These are phyloP conservation scores for Puccinia coronata DNA, from an alignment of 1,284 basidiomycete genomes.

Conservation along the genomic window DNA sequence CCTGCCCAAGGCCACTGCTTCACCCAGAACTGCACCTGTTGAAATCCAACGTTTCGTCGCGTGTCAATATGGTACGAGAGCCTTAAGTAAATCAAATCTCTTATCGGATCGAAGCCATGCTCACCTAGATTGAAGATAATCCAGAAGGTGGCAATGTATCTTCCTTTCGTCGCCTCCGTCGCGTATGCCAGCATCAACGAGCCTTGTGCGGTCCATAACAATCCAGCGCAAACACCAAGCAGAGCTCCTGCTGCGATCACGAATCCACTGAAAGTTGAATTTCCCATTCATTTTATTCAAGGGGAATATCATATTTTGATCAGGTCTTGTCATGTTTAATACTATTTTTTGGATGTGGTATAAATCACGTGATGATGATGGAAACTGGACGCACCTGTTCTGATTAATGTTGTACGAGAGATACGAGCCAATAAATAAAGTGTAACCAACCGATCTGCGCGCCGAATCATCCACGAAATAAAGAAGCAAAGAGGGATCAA, in stretches of 20 bases:
- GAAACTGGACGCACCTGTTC: slow-evolving; percentile 52
- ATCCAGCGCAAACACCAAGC: slow-evolving; percentile 77
- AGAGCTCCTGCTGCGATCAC: slow-evolving; percentile 73
- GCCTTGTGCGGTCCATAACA: slow-evolving; percentile 70
- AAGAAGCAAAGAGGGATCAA: background rate
- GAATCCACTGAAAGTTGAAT: slow-evolving; percentile 55
- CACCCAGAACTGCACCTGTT: slow-evolving; percentile 48
- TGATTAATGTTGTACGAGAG: slow-evolving; percentile 61
- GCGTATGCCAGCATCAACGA: slow-evolving; percentile 80
- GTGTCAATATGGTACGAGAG: background rate
- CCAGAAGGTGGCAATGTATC: slow-evolving; percentile 75
- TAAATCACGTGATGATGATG: background rate
- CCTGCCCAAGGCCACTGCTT: slow-evolving; percentile 41
- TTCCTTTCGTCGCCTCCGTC: slow-evolving; percentile 70
- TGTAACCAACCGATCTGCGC: slow-evolving; percentile 53
- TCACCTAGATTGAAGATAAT: slow-evolving; percentile 59
- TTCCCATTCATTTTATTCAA: slow-evolving; percentile 23
- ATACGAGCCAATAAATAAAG: slow-evolving; percentile 71
- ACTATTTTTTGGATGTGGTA: background rate
- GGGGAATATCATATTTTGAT: slow-evolving; percentile 24
- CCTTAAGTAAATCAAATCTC: background rate
- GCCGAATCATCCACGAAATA: background rate
- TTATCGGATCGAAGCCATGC: background rate
- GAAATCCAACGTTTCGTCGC: background rate
- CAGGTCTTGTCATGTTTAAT: slow-evolving; percentile 54